Conservation (phyloP, 1,284 basidiomycete genomes). For the Trichosporon faecale region DNA sequence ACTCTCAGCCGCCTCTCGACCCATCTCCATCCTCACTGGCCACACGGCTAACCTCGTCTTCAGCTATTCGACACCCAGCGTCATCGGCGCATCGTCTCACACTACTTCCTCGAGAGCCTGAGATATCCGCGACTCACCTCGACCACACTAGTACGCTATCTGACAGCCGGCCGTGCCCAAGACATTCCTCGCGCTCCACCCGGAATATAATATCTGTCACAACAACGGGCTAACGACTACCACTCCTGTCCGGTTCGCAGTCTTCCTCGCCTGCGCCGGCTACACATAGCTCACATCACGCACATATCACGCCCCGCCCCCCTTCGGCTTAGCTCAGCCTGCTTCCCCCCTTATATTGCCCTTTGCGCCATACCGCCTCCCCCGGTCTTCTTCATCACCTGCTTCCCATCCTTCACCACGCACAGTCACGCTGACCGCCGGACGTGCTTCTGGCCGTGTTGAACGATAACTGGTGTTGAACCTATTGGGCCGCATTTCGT, state of each 20-base stretch:
- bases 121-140: background rate
- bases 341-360: background rate
- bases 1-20: background rate
- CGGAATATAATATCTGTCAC: background rate
- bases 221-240: background rate
- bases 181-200: background rate
- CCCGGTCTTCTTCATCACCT: background rate
- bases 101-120: background rate
- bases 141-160: background rate
- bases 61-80: background rate
- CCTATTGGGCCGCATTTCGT: background rate
- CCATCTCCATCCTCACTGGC: background rate
- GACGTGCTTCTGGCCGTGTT: background rate
- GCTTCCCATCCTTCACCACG: background rate
- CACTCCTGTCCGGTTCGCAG: background rate
- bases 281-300: background rate
- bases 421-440: background rate
- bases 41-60: too few relatives aligned
- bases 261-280: background rate
- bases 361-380: background rate
- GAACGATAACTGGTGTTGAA: background rate
- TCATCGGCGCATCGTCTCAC: background rate
- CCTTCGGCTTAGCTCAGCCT: background rate
- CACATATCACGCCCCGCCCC: background rate
- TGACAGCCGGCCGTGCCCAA: background rate